These are phyloP conservation scores for Grosmannia clavigera DNA, from an alignment of 2,329 filamentous ascomycete species.

Conservation along the genomic window DNA sequence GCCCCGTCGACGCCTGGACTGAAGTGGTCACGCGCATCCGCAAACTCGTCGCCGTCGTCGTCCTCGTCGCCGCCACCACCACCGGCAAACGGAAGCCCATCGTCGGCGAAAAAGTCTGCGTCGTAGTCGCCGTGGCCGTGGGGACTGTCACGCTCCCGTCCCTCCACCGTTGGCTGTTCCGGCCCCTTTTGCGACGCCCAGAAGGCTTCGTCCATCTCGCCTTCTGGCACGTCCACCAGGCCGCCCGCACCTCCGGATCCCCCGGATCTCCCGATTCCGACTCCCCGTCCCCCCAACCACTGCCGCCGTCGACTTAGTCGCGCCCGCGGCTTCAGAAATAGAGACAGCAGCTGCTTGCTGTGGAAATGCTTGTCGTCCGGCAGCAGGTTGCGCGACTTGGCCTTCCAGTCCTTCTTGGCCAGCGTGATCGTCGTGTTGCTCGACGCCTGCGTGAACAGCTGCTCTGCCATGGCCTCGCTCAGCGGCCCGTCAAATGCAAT, in stretches of 20 bases:
- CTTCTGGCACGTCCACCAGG: constrained; percentile 40
- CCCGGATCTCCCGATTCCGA: too few relatives aligned
- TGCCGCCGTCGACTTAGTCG: constrained; percentile 58
- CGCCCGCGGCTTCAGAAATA: constrained; percentile 93
- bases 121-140: constrained; percentile 66
- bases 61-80: constrained; percentile 61
- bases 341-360: constrained; percentile 73
- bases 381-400: constrained; percentile 81
- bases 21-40: constrained; percentile 69
- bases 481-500: constrained; percentile 80
- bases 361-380: constrained; percentile 98
- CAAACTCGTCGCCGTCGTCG: constrained; percentile 53
- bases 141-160: constrained; percentile 38
- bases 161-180: constrained; percentile 10
- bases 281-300: constrained; percentile 7
- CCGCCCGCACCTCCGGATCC: constrained; percentile 21
- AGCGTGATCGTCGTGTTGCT: constrained; percentile 73
- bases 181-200: constrained; percentile 67
- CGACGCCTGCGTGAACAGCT: constrained; percentile 69
- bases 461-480: constrained; percentile 55
- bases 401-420: constrained; percentile 91
- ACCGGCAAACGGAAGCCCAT: constrained; percentile 56
- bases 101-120: constrained; percentile 94
- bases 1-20: constrained; percentile 47
- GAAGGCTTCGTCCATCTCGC: constrained; percentile 88